Conservation (phyloP, 1,284 basidiomycete genomes). For the Boletus mariae region DNA sequence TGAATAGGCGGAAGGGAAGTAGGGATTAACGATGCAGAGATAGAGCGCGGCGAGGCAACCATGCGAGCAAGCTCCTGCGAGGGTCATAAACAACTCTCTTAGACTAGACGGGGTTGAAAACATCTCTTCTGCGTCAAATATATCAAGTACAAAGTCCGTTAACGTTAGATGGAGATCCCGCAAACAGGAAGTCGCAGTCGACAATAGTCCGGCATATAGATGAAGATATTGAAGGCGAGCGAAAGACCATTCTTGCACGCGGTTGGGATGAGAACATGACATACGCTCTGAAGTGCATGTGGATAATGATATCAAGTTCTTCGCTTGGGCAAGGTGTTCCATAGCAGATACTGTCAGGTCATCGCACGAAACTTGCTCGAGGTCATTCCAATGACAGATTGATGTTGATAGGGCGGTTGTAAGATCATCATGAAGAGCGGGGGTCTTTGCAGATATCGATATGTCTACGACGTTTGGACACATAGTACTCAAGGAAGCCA, state of each 20-base stretch:
- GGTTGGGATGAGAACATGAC: conserved; percentile 3
- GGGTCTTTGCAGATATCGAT: conserved; percentile 15
- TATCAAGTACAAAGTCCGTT: conserved; percentile 18
- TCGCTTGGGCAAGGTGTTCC: conserved; percentile 17
- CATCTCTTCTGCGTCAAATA: conserved; percentile 20
- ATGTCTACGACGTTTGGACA: conserved; percentile 27
- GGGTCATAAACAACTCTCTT: conserved; percentile 11
- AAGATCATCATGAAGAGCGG: conserved; percentile 9
- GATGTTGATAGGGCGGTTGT: conserved; percentile 17
- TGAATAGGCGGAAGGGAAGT: not conserved
- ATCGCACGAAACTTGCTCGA: conserved; percentile 22
- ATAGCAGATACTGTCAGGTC: conserved; percentile 19
- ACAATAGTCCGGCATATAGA: conserved; percentile 17
- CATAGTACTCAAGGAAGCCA: conserved; percentile 13
- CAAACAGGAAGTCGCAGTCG: conserved; percentile 10
- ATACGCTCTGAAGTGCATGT: conserved; percentile 13
- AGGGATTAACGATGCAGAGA: conserved; percentile 16
- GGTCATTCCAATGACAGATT: conserved; percentile 20
- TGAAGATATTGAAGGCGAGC: conserved; percentile 18
- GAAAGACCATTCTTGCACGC: conserved; percentile 1
- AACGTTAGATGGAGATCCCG: conserved; percentile 11
- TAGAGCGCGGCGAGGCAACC: conserved; percentile 7
- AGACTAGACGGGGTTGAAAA: conserved; percentile 8
- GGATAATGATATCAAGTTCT: conserved; percentile 16
- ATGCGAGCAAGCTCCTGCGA: conserved; percentile 17